Evolutionary conservation across 768 basidiomycete genomes (phyloP), one percentile per base, ranked within the genome.

Genomic region (Chlorophyllum brunneum): DNA sequence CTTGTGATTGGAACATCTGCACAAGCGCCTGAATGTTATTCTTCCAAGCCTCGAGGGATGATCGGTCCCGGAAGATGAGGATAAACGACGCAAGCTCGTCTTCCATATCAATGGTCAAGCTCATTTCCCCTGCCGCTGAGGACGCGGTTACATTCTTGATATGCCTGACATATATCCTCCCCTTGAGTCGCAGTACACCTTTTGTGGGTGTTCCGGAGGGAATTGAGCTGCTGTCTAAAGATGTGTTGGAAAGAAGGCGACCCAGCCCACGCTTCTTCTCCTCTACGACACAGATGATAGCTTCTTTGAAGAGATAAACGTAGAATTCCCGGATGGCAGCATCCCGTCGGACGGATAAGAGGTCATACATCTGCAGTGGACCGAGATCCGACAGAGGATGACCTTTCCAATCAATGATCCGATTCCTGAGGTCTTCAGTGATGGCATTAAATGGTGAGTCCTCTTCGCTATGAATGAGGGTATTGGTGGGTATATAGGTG

Each of bases 1-100:
- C 73, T 54, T 80, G 82, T 5, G 75, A 68, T 59, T 89, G 88
- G 68, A 86, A 86, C 62, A 79, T 70, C 49, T 76, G 75, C 36
- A 98, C 85, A 4, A 98, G 81, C 0, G 76, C 71, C 63, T 89
- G 85, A 57, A 99, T 88, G 52, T 87, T 88, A 46, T 75, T 78
- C 64, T 79, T 85, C 97, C 97, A 98, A 0, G 87, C 78, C 62
- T 98, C 92, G 52, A 97, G 77, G 2, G 87, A 87, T n/a, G 83
- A 74, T 26, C 89, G 83, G 49, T 98, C 92, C 63, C 86, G 88
- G 79, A 97, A 99, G 61, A 93, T 87, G 41, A 99, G 79, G 67
- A 98, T 95, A 71, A 99, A 98, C 45, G 88, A 90, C 56, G 97
- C 95, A 50, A 97, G 74, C 63, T 95, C 92, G 64, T 98, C 95